Base-by-base conservation (phyloP, 106 monocot species). In the Allium sativum region DNA sequence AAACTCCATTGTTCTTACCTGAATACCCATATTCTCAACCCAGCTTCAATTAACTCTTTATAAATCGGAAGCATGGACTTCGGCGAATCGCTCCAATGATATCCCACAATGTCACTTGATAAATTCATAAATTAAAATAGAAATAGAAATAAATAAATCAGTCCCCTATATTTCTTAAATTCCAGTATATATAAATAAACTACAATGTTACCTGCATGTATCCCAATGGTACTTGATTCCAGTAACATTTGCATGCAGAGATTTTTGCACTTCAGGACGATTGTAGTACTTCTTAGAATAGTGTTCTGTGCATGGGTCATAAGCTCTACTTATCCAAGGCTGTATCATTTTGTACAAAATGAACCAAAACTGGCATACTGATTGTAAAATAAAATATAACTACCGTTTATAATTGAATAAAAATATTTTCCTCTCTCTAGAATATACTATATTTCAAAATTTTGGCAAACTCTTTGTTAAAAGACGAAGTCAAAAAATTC, bases 61-160 rank as follows among this genome's bases (percentile, higher is more conserved):
- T 92, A 92, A 55, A 92, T 99, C 59, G 98, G 98, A 67, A 99
- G 92, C 88, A 92, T 99, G 21, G 88, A 83, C 66, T 65, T 76
- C 2, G 98, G 98, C 20, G 98, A 88, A 76, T 99, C 98, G 21
- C 50, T 46, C 98, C 98, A 99, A 52, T 74, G 67, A 7, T 63
- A 52, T 51, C 82, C 84, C 13, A 98, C 74, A 62, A 59, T 72
- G 70, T 91, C 75, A 58, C 96, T 98, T 80, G 11, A 22, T 1
- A 22, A 22, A 22, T n/a, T n/a, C n/a, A n/a, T n/a, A n/a, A n/a
- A n/a, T n/a, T n/a, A n/a, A 22, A 3, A 3, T 1, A 22, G 3
- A 22, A 31, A 31, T 3, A 31, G 31, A 2, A 31, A 1, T n/a
- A 31, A 31, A 31, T 3, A 31, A 31, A 31, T 1, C 31, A 31